Evolutionary conservation across 2,329 filamentous ascomycete genomes (phyloP).

Genomic region (Neobulgaria alba): DNA sequence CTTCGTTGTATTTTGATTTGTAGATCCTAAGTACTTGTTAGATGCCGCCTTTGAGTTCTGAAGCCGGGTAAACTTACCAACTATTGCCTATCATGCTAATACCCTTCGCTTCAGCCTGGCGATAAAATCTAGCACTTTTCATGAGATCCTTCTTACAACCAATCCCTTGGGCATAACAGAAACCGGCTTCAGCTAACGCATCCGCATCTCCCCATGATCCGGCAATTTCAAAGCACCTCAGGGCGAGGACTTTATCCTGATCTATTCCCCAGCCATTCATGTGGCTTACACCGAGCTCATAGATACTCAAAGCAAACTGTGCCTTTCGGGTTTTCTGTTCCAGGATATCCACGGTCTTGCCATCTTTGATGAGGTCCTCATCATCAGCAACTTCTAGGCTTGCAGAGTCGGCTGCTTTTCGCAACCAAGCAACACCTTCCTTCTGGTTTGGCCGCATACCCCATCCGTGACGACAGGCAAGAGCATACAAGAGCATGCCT

Average conservation of each 20-base stretch:
- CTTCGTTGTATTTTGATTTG: constrained; percentile 84
- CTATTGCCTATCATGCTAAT: constrained; percentile 98
- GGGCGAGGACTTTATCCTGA: constrained; percentile 78
- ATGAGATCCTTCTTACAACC: constrained; percentile 95
- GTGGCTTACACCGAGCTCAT: constrained; percentile 91
- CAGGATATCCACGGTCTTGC: constrained; percentile 53
- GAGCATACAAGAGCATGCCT: constrained; percentile 90
- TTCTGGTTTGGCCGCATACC: constrained; percentile 88
- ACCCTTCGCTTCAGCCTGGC: constrained; percentile 82
- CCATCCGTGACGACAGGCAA: constrained; percentile 95
- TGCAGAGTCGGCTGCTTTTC: constrained; percentile 80
- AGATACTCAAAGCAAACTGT: constrained; percentile 91
- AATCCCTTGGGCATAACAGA: constrained; percentile 88
- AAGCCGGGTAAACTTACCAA: constrained; percentile 58
- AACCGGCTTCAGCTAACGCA: constrained; percentile 87
- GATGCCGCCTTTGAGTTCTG: not conserved
- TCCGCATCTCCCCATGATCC: constrained; percentile 93
- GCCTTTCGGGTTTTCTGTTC: constrained; percentile 80
- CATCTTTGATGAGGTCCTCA: constrained; percentile 55
- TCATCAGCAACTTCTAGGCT: constrained; percentile 77
- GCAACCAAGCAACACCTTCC: constrained; percentile 86
- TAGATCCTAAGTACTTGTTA: constrained; percentile 62
- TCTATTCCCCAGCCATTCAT: constrained; percentile 98
- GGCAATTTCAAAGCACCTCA: constrained; percentile 94
- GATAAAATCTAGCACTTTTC: constrained; percentile 86